Base-by-base conservation (phyloP, 768 basidiomycete genomes). In the Termitomyces titanicus region DNA sequence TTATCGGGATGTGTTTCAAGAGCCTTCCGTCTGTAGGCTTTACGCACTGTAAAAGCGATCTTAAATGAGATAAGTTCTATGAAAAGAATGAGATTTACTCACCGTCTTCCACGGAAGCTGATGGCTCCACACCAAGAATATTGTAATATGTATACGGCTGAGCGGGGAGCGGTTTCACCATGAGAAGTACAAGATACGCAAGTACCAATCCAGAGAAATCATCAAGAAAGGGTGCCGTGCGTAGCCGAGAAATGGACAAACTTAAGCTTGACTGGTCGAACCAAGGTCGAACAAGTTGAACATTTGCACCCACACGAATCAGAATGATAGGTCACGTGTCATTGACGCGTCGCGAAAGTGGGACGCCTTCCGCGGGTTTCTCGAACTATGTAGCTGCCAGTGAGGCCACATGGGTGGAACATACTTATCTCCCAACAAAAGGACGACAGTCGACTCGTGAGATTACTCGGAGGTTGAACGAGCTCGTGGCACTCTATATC, bases 1-100 rank as follows among this genome's bases (percentile, higher is more conserved):
- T 86, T 88, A 61, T 89, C 87, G 10, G 87, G 87, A 64, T 89
- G 87, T 1, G 88, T 88, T 66, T 85, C 84, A 25, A 89, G 72
- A 10, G 81, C 85, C 61, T 79, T 83, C 57, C 79, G 79, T 63
- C 80, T 84, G 67, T 88, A 89, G 2, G 85, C 86, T 61, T 75
- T 83, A 48, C 84, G 81, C 54, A 89, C 87, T 86, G 58, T 8
- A 44, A 47, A 31, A 53, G 18, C 11, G 20, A 52, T 42, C 15
- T 25, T 47, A 31, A 13, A 45, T 54, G 15, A 45, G n/a, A 18
- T 47, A 3, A 15, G 13, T 47, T 45, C 13, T 22, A 22, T 25
- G 27, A 34, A 18, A 34, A 3, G 47, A 40, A 22, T 29, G 48
- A 35, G 34, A 34, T 12, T 34, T 46, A 67, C 78, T 55, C 52